Base-by-base conservation (phyloP, 768 basidiomycete species). In the Phlebiopsis flavidoalba region DNA sequence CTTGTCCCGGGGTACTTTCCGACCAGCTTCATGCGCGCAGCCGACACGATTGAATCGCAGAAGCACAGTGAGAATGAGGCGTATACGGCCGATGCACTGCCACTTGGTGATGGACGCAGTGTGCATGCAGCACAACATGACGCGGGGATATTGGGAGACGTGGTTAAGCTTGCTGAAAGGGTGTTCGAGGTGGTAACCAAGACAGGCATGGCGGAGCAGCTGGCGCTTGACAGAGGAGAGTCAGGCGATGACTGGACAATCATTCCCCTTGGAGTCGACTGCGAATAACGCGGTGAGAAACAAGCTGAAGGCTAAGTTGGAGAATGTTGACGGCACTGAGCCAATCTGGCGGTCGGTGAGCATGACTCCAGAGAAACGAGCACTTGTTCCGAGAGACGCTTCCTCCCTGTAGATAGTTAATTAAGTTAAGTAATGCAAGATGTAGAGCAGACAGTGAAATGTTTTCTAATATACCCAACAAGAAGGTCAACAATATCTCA, bases 1-100 rank as follows among this genome's bases (percentile, higher is more conserved):
- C 55, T 62, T 11, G 6, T 53, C 22, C 50, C 57, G 2, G 61
- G 57, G 5, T 62, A 62, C 45, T 59, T 62, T 50, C 35, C 56
- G 1, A 57, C 61, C 1, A 6, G 1, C 2, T 45, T 62, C 33
- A 21, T 62, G n/a, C n/a, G n/a, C n/a, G n/a, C n/a, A n/a, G n/a
- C n/a, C n/a, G n/a, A n/a, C n/a, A n/a, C n/a, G n/a, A n/a, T n/a
- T n/a, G n/a, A n/a, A n/a, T n/a, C n/a, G n/a, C n/a, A n/a, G n/a
- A n/a, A n/a, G n/a, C n/a, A n/a, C n/a, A n/a, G n/a, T n/a, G n/a
- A n/a, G n/a, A n/a, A n/a, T n/a, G n/a, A n/a, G n/a, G n/a, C n/a
- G n/a, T n/a, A n/a, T n/a, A n/a, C n/a, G n/a, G n/a, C n/a, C n/a
- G n/a, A n/a, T n/a, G n/a, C n/a, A n/a, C n/a, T n/a, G n/a, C n/a